These are phyloP conservation scores for Saposhnikovia divaricata DNA, from an alignment of 129 eudicot genomes.

Conservation along the genomic window DNA sequence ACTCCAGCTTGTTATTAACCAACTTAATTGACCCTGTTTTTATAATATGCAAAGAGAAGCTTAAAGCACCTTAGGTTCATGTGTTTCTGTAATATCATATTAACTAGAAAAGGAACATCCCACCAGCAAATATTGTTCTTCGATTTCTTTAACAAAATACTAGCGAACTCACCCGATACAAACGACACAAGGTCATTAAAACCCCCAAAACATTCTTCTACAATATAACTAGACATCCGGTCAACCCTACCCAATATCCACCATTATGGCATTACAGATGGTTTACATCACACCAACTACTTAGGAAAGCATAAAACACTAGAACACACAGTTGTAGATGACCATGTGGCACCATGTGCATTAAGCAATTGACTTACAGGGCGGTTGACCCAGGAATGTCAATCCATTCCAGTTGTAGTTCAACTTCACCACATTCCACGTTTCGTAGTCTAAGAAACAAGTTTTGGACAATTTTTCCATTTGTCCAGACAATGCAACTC, in stretches of 20 bases:
- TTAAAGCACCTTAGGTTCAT: slow-evolving; percentile 9
- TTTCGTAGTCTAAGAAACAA: too few relatives aligned
- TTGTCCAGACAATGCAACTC: too few relatives aligned
- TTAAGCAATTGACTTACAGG: too few relatives aligned
- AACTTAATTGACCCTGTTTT: neutral
- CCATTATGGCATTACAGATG: neutral
- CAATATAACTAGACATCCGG: neutral
- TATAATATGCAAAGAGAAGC: neutral
- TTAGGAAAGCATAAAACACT: too few relatives aligned
- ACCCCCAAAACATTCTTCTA: neutral
- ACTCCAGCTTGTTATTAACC: slow-evolving; percentile 2
- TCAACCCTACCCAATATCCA: neutral
- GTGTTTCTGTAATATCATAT: slow-evolving; percentile 10
- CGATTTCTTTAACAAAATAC: neutral
- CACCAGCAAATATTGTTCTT: neutral
- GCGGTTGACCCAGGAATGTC: too few relatives aligned
- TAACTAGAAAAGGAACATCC: slow-evolving; percentile 16
- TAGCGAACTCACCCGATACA: slow-evolving; percentile 11
- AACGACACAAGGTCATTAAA: slow-evolving; percentile 7
- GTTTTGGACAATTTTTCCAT: too few relatives aligned
- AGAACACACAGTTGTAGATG: too few relatives aligned
- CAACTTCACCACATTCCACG: too few relatives aligned
- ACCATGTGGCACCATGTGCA: too few relatives aligned
- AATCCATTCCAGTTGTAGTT: too few relatives aligned
- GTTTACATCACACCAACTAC: neutral